Conservation (phyloP, 257 asterid species). For the Nicotiana benthamiana region DNA sequence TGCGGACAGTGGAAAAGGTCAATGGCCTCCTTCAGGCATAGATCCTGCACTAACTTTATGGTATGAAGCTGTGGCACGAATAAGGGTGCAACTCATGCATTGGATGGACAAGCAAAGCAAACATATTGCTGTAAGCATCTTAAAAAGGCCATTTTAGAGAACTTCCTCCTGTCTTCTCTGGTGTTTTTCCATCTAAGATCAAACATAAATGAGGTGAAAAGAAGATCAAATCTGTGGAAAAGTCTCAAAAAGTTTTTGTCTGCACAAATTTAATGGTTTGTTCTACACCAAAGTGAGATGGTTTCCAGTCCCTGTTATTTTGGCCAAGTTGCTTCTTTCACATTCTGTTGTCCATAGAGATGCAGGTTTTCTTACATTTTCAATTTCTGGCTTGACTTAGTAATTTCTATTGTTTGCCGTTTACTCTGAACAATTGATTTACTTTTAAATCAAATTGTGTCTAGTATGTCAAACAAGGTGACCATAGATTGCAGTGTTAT, state of each 20-base stretch:
- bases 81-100: conserved; percentile 75
- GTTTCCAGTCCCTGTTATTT: background rate
- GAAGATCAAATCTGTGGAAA: background rate
- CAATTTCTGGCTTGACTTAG: background rate
- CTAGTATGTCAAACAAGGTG: no score
- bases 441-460: no score
- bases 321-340: background rate
- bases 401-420: no score
- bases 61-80: conserved; percentile 98
- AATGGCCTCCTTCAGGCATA: conserved; percentile 95
- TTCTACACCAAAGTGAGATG: no score
- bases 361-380: background rate
- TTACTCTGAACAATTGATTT: no score
- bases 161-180: background rate
- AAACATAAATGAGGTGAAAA: conserved; percentile 2
- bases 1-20: conserved; percentile 95
- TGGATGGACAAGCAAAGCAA: conserved; percentile 99
- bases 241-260: background rate
- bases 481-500: no score
- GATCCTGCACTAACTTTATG: conserved; percentile 93
- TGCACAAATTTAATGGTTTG: background rate
- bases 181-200: background rate
- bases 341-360: conserved; percentile 1
- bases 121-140: conserved; percentile 75
- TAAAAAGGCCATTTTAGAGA: background rate